Conservation (phyloP, 2,329 filamentous ascomycete species). For the Orbilia quercus region DNA sequence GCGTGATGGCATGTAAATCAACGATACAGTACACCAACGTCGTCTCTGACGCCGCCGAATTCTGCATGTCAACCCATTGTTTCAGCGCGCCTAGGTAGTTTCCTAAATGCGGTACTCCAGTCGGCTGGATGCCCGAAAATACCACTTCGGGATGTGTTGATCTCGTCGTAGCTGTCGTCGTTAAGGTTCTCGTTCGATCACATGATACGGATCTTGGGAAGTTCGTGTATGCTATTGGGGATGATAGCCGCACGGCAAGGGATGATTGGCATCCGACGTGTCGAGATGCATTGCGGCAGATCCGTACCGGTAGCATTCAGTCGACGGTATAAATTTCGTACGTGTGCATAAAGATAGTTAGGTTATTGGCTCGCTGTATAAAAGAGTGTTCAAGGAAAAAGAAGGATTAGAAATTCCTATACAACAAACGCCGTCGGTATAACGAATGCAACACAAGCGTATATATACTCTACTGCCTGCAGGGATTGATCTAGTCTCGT, state of each 20-base stretch:
- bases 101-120: slow-evolving; percentile 89
- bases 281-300: slow-evolving; percentile 36
- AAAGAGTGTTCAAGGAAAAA: not conserved
- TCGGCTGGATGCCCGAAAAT: slow-evolving; percentile 98
- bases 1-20: slow-evolving; percentile 91
- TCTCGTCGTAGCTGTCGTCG: slow-evolving; percentile 58
- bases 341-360: slow-evolving; percentile 5
- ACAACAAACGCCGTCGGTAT: slow-evolving; percentile 24
- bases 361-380: not conserved
- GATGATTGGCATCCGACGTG: slow-evolving; percentile 26
- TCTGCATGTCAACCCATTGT: slow-evolving; percentile 85
- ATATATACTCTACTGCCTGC: not conserved
- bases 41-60: slow-evolving; percentile 67
- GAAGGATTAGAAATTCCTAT: slow-evolving; percentile 38
- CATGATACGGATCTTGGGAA: slow-evolving; percentile 28
- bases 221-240: slow-evolving; percentile 18
- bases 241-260: not conserved
- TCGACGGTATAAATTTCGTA: not conserved
- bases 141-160: slow-evolving; percentile 66
- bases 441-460: slow-evolving; percentile 30
- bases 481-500: not conserved
- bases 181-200: slow-evolving; percentile 43
- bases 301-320: slow-evolving; percentile 48
- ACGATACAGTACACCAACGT: slow-evolving; percentile 86
- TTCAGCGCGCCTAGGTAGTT: slow-evolving; percentile 93